Evolutionary conservation across 208 protist genomes (phyloP).

Genomic region (Wallacemonas collosoma): DNA sequence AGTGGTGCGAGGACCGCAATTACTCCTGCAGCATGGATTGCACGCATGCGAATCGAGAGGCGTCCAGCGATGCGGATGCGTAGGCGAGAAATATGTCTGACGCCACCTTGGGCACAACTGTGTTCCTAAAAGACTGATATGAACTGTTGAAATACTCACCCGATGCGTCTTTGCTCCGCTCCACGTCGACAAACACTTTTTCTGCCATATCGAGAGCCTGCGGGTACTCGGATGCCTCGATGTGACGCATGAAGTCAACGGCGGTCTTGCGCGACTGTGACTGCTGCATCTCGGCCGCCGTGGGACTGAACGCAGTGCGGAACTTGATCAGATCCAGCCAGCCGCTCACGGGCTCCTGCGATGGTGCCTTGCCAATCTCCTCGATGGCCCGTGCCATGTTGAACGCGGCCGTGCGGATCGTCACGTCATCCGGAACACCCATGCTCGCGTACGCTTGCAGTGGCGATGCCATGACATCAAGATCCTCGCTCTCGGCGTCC

Average conservation of each 20-base stretch:
- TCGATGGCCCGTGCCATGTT: constrained; percentile 78
- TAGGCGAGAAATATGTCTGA: constrained; percentile 75
- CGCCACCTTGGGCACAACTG: constrained; percentile 65
- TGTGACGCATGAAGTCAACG: constrained; percentile 46
- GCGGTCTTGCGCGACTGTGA: constrained; percentile 45
- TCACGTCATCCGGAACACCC: constrained; percentile 41
- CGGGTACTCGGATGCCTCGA: constrained; percentile 69
- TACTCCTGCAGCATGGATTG: constrained; percentile 77
- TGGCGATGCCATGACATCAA: constrained; percentile 58
- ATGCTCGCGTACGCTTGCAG: constrained; percentile 40
- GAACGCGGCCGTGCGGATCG: constrained; percentile 66
- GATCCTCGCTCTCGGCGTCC: constrained; percentile 78
- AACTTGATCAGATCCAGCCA: constrained; percentile 89
- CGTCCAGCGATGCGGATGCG: constrained; percentile 58
- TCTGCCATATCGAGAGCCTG: constrained; percentile 67
- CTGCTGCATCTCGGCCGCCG: constrained; percentile 54
- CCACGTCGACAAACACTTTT: constrained; percentile 41
- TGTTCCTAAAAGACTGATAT: constrained; percentile 56
- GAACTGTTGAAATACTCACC: constrained; percentile 44
- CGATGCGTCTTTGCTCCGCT: constrained; percentile 38
- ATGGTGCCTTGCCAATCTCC: constrained; percentile 57
- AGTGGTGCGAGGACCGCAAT: neutral
- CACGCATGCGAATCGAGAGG: constrained; percentile 77
- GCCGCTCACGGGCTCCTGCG: constrained; percentile 58
- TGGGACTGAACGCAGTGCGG: constrained; percentile 71